These are phyloP conservation scores for Guadua angustifolia DNA, from an alignment of 176 grass and related monocot species.

Conservation along the genomic window DNA sequence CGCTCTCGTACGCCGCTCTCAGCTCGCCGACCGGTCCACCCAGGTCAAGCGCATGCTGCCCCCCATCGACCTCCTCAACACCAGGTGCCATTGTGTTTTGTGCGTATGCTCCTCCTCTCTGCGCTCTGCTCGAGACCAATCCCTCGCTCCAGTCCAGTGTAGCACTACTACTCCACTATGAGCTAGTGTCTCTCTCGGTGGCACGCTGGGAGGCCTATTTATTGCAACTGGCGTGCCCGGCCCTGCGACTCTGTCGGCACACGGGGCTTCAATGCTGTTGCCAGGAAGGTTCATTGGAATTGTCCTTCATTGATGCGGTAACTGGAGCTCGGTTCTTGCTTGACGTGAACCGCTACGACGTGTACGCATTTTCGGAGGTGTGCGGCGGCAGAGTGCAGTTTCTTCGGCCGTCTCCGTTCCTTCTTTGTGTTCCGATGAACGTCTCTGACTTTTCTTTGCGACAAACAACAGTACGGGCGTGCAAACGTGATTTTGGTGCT, in stretches of 20 bases:
- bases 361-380: neutral
- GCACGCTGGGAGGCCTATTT: conserved; percentile 32
- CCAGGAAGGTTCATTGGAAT: neutral
- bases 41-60: conserved; percentile 3
- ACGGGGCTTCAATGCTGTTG: neutral
- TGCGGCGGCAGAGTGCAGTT: neutral
- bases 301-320: neutral
- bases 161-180: neutral
- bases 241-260: neutral
- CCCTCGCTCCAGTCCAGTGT: neutral
- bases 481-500: neutral
- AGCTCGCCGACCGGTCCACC: conserved; percentile 51
- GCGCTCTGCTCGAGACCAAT: neutral
- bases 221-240: conserved; percentile 14
- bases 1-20: conserved; percentile 54
- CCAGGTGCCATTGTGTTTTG: neutral
- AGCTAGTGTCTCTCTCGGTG: neutral
- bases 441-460: neutral
- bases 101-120: conserved; percentile 4
- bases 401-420: neutral
- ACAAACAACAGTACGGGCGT: neutral
- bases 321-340: conserved; percentile 9
- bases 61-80: conserved; percentile 15
- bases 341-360: neutral
- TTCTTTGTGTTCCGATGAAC: neutral